Evolutionary conservation across 208 protist genomes (phyloP).

Genomic region (Phytomonas sp.): DNA sequence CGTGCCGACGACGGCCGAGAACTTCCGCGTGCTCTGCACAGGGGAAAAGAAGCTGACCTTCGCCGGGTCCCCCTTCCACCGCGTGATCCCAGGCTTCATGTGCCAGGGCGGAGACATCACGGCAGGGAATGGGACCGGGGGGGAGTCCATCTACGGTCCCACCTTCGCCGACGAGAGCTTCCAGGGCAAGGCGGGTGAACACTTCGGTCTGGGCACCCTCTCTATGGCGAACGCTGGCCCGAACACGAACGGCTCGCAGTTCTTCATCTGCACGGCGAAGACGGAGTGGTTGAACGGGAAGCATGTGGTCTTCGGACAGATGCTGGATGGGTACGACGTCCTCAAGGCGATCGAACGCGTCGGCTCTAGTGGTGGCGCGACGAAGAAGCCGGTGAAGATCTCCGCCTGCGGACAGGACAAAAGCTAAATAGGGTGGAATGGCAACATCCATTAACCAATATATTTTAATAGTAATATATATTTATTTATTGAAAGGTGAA

Average conservation of each 20-base stretch:
- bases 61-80: slow-evolving; percentile 39
- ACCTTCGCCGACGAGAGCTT: slow-evolving; percentile 58
- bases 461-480: slow-evolving; percentile 8
- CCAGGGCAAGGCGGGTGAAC: slow-evolving; percentile 40
- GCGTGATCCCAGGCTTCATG: slow-evolving; percentile 50
- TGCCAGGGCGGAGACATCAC: slow-evolving; percentile 62
- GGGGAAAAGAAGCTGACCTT: slow-evolving; percentile 51
- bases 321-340: slow-evolving; percentile 84
- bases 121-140: slow-evolving; percentile 40
- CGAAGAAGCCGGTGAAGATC: slow-evolving; percentile 52
- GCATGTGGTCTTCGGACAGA: slow-evolving; percentile 95
- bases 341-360: slow-evolving; percentile 80
- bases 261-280: slow-evolving; percentile 83
- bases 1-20: slow-evolving; percentile 55
- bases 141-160: slow-evolving; percentile 54
- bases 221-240: slow-evolving; percentile 90
- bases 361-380: slow-evolving; percentile 42
- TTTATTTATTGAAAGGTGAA: slow-evolving; percentile 13
- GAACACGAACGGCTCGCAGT: slow-evolving; percentile 92
- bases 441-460: slow-evolving; percentile 2
- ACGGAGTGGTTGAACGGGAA: slow-evolving; percentile 90
- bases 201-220: slow-evolving; percentile 64
- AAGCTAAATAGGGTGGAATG: slow-evolving; percentile 7
- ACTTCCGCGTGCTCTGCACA: slow-evolving; percentile 53
- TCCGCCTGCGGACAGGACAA: slow-evolving; percentile 63